Base-by-base conservation (phyloP, 1,284 basidiomycete species). In the Marasmius sp. region DNA sequence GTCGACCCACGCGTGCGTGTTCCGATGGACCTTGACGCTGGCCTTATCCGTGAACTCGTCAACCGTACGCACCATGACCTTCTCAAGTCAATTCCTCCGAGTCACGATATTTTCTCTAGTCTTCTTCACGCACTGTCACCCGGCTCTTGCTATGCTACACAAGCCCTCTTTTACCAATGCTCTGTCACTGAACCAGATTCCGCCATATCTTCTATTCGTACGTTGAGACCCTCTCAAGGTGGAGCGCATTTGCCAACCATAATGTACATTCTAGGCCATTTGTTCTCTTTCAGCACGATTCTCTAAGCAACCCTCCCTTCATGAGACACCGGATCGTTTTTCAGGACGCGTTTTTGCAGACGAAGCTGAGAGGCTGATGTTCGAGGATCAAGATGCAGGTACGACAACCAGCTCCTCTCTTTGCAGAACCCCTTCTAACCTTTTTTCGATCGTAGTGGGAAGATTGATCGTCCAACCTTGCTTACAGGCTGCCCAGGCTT, bases 81-180 rank as follows among this genome's bases (percentile, higher is more conserved):
- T 45, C 36, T 37, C 6, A 16, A 27, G 41, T 27, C 39, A 20
- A 37, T 65, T 61, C 45, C 54, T 58, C 33, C 41, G 47, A 60
- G 57, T 36, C 50, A 53, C 59, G 61, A 61, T 41, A 59, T 53
- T 60, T 34, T 51, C 38, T 58, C 43, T 68, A 93, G 90, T 93
- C 11, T 93, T 93, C 73, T 93, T 93, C 71, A 82, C 90, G 27
- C 90, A 91, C 72, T 87, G 86, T 68, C 88, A 92, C 69, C 91
- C 91, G 10, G 84, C 86, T 62, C 83, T 87, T 47, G 80, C 87
- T 68, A 81, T 92, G 65, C 82, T 93, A 51, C 91, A 93, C 74
- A 88, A 89, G 61, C 85, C 91, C 14, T 85, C 87, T 11, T 93
- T 93, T 70, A 79, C 85, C 36, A 79, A 84, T 3, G 80, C 84